Conservation (phyloP, 805 yeast species). For the Barnettozyma vustinii region DNA sequence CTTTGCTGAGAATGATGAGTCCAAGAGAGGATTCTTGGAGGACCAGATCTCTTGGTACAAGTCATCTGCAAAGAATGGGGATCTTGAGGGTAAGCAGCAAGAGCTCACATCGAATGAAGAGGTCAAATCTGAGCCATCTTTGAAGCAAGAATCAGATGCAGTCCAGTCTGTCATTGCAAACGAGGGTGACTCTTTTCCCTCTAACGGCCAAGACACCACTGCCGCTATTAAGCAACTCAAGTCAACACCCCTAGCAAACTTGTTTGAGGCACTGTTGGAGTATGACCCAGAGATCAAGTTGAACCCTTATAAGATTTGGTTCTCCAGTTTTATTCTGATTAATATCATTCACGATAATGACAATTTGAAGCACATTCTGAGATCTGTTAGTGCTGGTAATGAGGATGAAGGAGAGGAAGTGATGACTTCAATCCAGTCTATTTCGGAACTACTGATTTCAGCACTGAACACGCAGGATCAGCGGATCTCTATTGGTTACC, state of each 20-base stretch:
- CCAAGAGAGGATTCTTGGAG: constrained; percentile 55
- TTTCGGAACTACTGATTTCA: constrained; percentile 67
- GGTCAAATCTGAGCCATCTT: background rate
- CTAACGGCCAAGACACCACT: background rate
- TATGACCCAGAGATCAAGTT: constrained; percentile 66
- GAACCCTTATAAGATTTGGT: constrained; percentile 88
- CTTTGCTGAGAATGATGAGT: constrained; percentile 55
- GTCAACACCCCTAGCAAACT: constrained; percentile 44
- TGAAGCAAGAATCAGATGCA: background rate
- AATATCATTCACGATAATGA: constrained; percentile 53
- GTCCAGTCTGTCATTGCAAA: background rate
- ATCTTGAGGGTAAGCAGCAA: background rate
- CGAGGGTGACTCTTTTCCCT: background rate
- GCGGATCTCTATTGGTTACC: constrained; percentile 70
- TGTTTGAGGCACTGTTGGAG: constrained; percentile 67
- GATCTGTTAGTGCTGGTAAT: constrained; percentile 52
- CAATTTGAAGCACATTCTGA: constrained; percentile 43
- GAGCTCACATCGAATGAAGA: constrained; percentile 18
- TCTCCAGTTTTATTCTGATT: constrained; percentile 62
- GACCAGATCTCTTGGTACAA: constrained; percentile 55
- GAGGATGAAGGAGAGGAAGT: constrained; percentile 63
- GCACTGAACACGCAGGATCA: constrained; percentile 61
- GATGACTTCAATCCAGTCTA: constrained; percentile 64
- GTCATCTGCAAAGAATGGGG: background rate
- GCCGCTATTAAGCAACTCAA: constrained; percentile 5